phyloP scores from a whole-genome alignment of 202 grass and related monocot species.

The Saccharum hybrid region DNA sequence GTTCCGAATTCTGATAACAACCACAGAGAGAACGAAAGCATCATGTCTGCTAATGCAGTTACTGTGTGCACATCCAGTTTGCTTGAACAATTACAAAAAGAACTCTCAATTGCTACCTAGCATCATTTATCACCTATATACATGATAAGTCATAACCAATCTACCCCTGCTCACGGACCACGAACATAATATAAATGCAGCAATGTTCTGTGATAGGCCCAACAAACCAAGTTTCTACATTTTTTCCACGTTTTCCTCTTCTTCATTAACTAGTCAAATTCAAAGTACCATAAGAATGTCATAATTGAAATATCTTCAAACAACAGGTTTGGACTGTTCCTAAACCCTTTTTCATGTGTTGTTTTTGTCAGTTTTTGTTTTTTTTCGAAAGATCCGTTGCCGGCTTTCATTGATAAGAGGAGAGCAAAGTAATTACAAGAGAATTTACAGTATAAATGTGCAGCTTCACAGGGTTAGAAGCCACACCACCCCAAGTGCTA shows the following conservation, averaged over 20 bases:
- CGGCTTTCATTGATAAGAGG: too few species aligned
- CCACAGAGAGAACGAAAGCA: background rate
- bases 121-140: background rate
- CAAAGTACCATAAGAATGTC: background rate
- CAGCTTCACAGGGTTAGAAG: too few species aligned
- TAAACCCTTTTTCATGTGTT: background rate
- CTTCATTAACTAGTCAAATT: background rate
- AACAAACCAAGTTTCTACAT: conserved; percentile 12
- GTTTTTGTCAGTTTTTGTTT: background rate
- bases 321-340: background rate
- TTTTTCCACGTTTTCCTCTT: background rate
- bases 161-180: background rate
- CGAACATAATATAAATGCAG: background rate
- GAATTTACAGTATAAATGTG: too few species aligned
- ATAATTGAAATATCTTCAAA: background rate
- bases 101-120: background rate
- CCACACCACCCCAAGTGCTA: too few species aligned
- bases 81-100: background rate
- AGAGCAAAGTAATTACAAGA: too few species aligned
- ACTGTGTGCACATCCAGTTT: background rate
- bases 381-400: too few species aligned
- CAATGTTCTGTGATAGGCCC: background rate
- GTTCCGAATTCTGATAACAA: background rate
- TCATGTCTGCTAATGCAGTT: background rate
- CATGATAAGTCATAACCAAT: background rate